A percentile compares a stretch with the other conserved stretches of the same genome.
phyloP scores from a whole-genome alignment of 345 rosid species.

The Cochlearia excelsa region DNA sequence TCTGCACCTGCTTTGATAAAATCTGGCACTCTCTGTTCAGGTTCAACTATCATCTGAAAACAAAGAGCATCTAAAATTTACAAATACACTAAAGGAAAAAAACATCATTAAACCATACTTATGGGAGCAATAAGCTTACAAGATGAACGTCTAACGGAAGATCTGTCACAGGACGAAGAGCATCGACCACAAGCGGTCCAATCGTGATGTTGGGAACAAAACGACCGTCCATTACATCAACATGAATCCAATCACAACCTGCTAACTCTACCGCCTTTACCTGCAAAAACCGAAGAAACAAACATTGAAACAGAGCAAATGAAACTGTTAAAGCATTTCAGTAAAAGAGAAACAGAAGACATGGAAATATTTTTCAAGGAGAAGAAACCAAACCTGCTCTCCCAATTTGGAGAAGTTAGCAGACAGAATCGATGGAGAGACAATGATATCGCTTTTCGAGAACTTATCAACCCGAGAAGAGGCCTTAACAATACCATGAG shows the following conservation, averaged over 20 bases:
- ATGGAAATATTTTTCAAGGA: background rate
- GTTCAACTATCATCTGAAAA: conserved; percentile 87
- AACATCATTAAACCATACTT: conserved; percentile 35
- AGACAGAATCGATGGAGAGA: conserved; percentile 87
- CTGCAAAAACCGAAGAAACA: conserved; percentile 31
- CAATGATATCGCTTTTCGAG: conserved; percentile 79
- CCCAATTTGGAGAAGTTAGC: conserved; percentile 86
- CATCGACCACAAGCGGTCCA: conserved; percentile 89
- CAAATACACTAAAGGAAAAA: conserved; percentile 13
- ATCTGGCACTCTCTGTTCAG: conserved; percentile 87
- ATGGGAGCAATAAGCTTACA: conserved; percentile 39
- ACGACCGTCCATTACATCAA: conserved; percentile 97
- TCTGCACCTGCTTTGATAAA: conserved; percentile 97
- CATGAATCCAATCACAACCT: conserved; percentile 97
- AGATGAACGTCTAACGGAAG: conserved; percentile 95
- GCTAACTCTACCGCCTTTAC: conserved; percentile 89
- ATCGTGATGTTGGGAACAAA: conserved; percentile 96
- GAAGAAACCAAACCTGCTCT: conserved; percentile 56
- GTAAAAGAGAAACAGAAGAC: background rate
- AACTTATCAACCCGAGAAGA: conserved; percentile 78
- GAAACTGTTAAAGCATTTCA: background rate
- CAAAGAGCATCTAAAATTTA: conserved; percentile 24
- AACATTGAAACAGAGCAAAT: background rate
- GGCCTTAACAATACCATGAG: conserved; percentile 64
- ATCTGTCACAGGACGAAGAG: conserved; percentile 87